Percentiles rank a stretch among this genome's conserved stretches.
Conservation (phyloP, 1,284 basidiomycete species). For the Ceratobasidium sp. region DNA sequence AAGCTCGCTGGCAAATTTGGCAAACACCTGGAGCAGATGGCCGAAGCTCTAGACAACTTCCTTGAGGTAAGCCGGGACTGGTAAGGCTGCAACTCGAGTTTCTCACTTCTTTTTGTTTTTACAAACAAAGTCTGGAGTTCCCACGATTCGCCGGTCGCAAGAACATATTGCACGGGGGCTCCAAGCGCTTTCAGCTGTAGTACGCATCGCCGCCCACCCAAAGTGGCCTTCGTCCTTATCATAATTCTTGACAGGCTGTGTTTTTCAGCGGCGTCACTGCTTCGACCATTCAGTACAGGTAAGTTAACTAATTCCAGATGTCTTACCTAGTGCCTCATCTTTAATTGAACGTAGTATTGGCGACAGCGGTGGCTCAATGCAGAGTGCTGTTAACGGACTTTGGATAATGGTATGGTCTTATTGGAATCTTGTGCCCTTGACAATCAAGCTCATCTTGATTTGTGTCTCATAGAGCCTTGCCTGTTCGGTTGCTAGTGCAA, state of each 20-base stretch:
- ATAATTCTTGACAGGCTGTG: not conserved
- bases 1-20: not conserved
- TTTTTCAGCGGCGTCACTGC: not conserved
- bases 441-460: not conserved
- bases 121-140: not conserved
- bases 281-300: not conserved
- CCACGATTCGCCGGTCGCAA: not conserved
- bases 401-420: conserved; percentile 12
- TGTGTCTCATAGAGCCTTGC: not conserved
- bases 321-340: not conserved
- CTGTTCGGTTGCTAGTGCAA: not conserved
- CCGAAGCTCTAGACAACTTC: not conserved
- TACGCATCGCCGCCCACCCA: not conserved
- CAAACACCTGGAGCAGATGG: not conserved
- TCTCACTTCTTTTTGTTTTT: not conserved
- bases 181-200: not conserved
- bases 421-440: no score
- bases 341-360: not conserved
- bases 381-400: not conserved
- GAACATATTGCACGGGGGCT: not conserved
- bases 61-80: not conserved
- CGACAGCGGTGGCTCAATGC: not conserved
- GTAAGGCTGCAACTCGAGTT: not conserved
- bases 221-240: not conserved
- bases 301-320: not conserved